These are phyloP conservation scores for Catenaria anguillulae DNA, from an alignment of 371 early-diverging fungal species.

Conservation along the genomic window DNA sequence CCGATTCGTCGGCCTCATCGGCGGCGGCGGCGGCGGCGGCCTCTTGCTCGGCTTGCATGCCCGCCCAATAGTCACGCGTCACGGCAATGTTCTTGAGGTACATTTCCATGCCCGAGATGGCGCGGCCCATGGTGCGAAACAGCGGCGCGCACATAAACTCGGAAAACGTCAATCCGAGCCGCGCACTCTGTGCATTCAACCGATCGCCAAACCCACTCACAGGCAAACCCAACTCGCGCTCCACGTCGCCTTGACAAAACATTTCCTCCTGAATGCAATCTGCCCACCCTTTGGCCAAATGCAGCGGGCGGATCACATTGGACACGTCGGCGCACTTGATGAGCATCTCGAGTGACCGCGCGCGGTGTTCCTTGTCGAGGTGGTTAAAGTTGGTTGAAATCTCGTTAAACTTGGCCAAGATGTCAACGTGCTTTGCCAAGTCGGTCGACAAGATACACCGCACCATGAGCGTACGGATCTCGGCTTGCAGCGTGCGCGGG, in stretches of 20 bases:
- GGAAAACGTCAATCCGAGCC: not conserved
- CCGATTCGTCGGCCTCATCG: too few species aligned
- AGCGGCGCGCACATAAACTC: conserved; percentile 5
- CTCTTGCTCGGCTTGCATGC: not conserved
- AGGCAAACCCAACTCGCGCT: not conserved
- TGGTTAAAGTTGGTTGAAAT: not conserved
- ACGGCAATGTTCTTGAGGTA: not conserved
- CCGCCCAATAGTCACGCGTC: conserved; percentile 4
- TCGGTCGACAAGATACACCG: conserved; percentile 11
- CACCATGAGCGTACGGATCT: conserved; percentile 8
- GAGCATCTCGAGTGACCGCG: conserved; percentile 7
- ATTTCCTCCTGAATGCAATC: conserved; percentile 7
- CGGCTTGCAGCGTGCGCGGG: not conserved
- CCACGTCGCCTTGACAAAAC: conserved; percentile 1
- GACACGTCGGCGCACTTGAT: conserved; percentile 13
- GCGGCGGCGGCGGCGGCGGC: too few species aligned
- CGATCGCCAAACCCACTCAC: conserved; percentile 1
- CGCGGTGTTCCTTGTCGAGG: conserved; percentile 7
- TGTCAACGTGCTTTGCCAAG: conserved; percentile 9
- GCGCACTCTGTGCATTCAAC: not conserved
- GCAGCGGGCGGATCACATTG: conserved; percentile 12
- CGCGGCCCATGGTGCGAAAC: conserved; percentile 1
- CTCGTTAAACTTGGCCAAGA: conserved; percentile 10
- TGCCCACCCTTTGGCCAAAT: conserved; percentile 9
- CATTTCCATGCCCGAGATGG: not conserved